Conservation (phyloP, 805 yeast genomes). For the Jamesozyma jinghongensis region DNA sequence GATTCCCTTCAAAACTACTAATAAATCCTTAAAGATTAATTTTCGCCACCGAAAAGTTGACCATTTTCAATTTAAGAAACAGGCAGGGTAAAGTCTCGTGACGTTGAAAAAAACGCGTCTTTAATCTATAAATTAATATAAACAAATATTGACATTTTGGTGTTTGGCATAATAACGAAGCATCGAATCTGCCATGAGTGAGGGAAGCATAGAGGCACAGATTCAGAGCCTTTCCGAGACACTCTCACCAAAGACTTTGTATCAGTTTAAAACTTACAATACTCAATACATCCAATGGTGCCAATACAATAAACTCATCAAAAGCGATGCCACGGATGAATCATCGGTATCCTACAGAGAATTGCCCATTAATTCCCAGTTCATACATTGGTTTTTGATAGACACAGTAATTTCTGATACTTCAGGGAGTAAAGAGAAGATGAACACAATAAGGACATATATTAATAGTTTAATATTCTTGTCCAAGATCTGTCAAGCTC, state of each 20-base stretch:
- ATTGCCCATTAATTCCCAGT: conserved; percentile 17
- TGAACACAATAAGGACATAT: background rate
- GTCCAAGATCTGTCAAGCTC: conserved; percentile 14
- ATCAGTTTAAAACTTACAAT: conserved; percentile 24
- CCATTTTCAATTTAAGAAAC: too few species aligned
- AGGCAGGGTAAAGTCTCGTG: too few species aligned
- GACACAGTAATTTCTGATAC: conserved; percentile 12
- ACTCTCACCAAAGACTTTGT: conserved; percentile 20
- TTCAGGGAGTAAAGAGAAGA: background rate
- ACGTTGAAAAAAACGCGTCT: too few species aligned
- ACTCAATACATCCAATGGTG: conserved; percentile 25
- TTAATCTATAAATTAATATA: too few species aligned
- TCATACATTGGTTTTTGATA: conserved; percentile 23
- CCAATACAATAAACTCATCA: conserved; percentile 8
- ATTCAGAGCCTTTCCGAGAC: conserved; percentile 18
- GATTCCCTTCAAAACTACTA: too few species aligned
- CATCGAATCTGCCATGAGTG: background rate
- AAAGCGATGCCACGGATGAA: background rate
- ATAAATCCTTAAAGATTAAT: too few species aligned
- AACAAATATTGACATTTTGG: too few species aligned
- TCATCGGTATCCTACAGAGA: conserved; percentile 10
- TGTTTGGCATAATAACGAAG: too few species aligned
- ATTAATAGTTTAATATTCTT: conserved; percentile 17
- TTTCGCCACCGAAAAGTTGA: too few species aligned
- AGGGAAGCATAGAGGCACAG: background rate